Base-by-base conservation (phyloP, 192 early-diverging fungal genomes). In the Coemansia sp. region DNA sequence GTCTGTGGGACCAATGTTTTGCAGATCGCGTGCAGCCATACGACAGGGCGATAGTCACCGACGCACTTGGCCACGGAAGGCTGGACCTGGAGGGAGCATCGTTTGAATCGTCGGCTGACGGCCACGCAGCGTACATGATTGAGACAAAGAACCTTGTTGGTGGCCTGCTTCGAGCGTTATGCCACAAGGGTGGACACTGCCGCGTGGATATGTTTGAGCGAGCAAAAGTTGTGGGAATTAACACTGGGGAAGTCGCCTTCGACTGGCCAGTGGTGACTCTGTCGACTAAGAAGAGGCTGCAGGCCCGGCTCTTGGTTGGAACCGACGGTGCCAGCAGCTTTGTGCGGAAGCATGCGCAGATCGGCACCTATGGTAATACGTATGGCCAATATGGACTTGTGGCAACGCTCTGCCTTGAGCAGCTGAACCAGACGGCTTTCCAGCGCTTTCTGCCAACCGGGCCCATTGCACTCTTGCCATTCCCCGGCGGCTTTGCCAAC, bases 401-500 rank as follows among this genome's bases (percentile, higher is more conserved):
- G 0, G 94, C 91, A 8, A 80, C 70, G 10, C 65, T 80, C 7
- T 95, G 92, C 11, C 62, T 98, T 22, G 67, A 89, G 41, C 65
- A 34, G 86, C 91, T 64, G 70, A 83, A 67, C 62, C 17, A 18
- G 21, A 89, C 92, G 0, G 94, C 94, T 4, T 98, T 90, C 87
- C 94, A 98, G 81, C 82, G 95, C 52, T 98, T 97, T 65, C 81
- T 98, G 34, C 95, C 95, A 4, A 88, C 90, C 0, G 97, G 97
- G 2, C 94, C 97, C 0, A 86, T 98, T 41, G 94, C 95, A 5
- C 80, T 95, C 70, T 81, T 98, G 36, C 97, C 97, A 18, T 70
- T 81, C 24, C 76, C 68, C 1, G 67, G 63, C 55, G 60, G 67
- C 7, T 75, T 68, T 33, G 76, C 88, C 50, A 93, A 93, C 26